These are phyloP conservation scores for Candida labiduridarum DNA, from an alignment of 1,139 yeast genomes.

Conservation along the genomic window DNA sequence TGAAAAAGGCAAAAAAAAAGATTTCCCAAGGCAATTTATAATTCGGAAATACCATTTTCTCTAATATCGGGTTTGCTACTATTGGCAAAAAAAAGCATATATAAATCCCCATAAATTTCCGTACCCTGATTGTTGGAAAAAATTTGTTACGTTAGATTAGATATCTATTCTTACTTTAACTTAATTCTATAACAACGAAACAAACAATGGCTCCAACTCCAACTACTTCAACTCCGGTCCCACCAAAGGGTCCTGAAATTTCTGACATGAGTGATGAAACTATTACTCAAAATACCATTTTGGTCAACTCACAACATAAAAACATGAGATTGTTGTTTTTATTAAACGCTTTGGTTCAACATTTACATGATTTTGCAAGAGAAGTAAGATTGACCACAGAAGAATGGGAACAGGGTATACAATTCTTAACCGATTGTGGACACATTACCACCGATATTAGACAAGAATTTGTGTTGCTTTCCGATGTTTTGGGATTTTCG, in stretches of 20 bases:
- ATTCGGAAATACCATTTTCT: slow-evolving; percentile 3
- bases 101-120: neutral
- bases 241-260: slow-evolving; percentile 10
- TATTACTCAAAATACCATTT: slow-evolving; percentile 28
- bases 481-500: slow-evolving; percentile 33
- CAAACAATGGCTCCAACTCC: slow-evolving; percentile 6
- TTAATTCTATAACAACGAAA: neutral
- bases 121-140: neutral
- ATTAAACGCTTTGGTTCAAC: slow-evolving; percentile 28
- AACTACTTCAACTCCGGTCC: neutral
- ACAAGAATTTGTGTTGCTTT: slow-evolving; percentile 33
- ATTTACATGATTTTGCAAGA: slow-evolving; percentile 35
- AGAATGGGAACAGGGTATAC: slow-evolving; percentile 33
- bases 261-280: slow-evolving; percentile 31
- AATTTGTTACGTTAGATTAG: neutral
- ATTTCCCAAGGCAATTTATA: neutral
- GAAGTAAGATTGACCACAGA: slow-evolving; percentile 34
- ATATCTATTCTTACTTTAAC: neutral
- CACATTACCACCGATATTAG: slow-evolving; percentile 30
- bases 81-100: neutral
- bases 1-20: neutral
- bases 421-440: slow-evolving; percentile 31
- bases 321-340: slow-evolving; percentile 26
- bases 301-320: slow-evolving; percentile 27
- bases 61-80: neutral